These are phyloP conservation scores for Tulasnella sp. DNA, from an alignment of 768 basidiomycete genomes.

Conservation along the genomic window DNA sequence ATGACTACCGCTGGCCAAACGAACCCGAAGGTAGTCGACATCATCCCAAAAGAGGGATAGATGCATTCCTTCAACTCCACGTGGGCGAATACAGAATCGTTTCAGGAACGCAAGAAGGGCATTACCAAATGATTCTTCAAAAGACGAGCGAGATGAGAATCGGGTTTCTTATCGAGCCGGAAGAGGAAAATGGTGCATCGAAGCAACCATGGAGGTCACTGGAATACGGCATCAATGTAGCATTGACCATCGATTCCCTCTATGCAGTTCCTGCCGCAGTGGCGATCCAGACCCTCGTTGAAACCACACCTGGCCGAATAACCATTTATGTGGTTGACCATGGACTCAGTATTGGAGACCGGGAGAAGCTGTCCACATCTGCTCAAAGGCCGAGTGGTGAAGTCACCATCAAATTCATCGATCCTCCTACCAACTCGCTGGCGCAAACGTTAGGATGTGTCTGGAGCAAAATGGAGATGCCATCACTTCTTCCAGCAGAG, in stretches of 20 bases:
- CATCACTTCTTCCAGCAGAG: conserved; percentile 36
- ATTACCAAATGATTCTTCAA: conserved; percentile 42
- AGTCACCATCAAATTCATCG: conserved; percentile 34
- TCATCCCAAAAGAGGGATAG: conserved; percentile 45
- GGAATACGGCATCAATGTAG: conserved; percentile 39
- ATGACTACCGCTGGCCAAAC: conserved; percentile 43
- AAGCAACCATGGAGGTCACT: conserved; percentile 18
- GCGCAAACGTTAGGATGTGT: conserved; percentile 24
- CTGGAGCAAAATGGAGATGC: conserved; percentile 44
- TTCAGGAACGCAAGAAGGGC: conserved; percentile 23
- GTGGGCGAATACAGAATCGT: conserved; percentile 35
- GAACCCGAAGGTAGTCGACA: conserved; percentile 37
- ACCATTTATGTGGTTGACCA: conserved; percentile 41
- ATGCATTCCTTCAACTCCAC: conserved; percentile 42
- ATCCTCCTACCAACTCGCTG: conserved; percentile 25
- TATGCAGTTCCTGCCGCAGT: conserved; percentile 41
- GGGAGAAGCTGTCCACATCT: conserved; percentile 25
- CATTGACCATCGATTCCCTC: conserved; percentile 30
- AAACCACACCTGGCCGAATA: conserved; percentile 28
- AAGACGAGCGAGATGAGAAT: conserved; percentile 42
- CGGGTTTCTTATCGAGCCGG: conserved; percentile 40
- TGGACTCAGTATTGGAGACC: conserved; percentile 31
- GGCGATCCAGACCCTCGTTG: conserved; percentile 32
- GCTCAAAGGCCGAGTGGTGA: conserved; percentile 21
- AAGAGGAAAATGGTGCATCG: conserved; percentile 14